Evolutionary conservation across 176 grass and related monocot species (phyloP).

Genomic region (Thalia dealbata): DNA sequence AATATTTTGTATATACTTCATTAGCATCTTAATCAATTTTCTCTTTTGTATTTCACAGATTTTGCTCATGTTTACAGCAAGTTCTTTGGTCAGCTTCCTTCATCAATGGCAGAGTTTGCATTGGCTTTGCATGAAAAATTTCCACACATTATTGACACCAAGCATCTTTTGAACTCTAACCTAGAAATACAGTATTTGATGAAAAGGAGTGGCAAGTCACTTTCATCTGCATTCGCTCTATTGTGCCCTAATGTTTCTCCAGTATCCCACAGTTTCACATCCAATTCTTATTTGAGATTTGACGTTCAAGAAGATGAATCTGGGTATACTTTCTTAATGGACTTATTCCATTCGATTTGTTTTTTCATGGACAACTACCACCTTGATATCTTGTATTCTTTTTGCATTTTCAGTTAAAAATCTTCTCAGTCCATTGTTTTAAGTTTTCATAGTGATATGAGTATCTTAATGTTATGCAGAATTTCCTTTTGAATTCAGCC

Average conservation of each 20-base stretch:
- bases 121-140: conserved; percentile 56
- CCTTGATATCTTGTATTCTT: background rate
- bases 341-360: background rate
- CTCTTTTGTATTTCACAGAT: conserved; percentile 54
- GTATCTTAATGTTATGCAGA: background rate
- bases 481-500: background rate
- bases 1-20: background rate
- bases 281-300: conserved; percentile 36
- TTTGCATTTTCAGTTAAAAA: background rate
- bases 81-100: conserved; percentile 81
- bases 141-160: conserved; percentile 71
- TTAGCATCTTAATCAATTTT: conserved; percentile 6
- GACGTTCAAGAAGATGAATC: conserved; percentile 66
- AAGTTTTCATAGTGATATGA: background rate
- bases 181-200: conserved; percentile 47
- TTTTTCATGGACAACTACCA: background rate
- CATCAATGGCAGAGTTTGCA: conserved; percentile 55
- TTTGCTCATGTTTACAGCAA: conserved; percentile 72
- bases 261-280: conserved; percentile 20
- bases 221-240: conserved; percentile 77
- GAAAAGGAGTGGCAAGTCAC: conserved; percentile 72
- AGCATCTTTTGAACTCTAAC: conserved; percentile 56
- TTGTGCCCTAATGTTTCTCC: conserved; percentile 47
- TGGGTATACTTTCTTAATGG: conserved; percentile 33
- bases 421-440: background rate